Evolutionary conservation across 2,329 filamentous ascomycete species (phyloP).

Genomic region (Chaetomium olivaceum): DNA sequence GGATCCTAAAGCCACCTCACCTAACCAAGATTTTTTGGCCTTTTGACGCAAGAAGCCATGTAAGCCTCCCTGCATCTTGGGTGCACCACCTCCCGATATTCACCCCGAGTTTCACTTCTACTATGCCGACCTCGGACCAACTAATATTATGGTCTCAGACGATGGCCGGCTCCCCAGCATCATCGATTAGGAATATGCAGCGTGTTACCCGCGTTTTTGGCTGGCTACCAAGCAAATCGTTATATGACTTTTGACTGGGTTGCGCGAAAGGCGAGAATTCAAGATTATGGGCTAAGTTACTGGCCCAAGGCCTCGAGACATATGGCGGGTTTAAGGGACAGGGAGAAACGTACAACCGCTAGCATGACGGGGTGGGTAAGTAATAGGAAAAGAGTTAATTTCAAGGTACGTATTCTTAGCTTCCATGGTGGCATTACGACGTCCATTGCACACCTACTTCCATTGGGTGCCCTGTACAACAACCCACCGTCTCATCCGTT

Average conservation of each 20-base stretch:
- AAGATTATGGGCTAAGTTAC: not conserved
- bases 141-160: conserved; percentile 7
- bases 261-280: not conserved
- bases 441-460: too few relatives aligned
- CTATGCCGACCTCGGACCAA: conserved; percentile 6
- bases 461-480: too few relatives aligned
- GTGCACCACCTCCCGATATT: not conserved
- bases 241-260: not conserved
- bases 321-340: not conserved
- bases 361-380: not conserved
- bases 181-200: conserved; percentile 8
- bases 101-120: conserved; percentile 1
- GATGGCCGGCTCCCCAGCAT: not conserved
- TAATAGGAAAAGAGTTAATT: not conserved
- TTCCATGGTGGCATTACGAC: too few relatives aligned
- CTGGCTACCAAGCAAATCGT: conserved; percentile 4
- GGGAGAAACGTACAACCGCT: not conserved
- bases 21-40: not conserved
- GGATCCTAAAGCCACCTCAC: too few relatives aligned
- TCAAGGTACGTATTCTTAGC: too few relatives aligned
- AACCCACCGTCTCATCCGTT: too few relatives aligned
- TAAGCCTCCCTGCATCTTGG: not conserved
- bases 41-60: not conserved
- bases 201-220: conserved; percentile 11
- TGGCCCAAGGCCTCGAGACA: conserved; percentile 6